phyloP scores from a whole-genome alignment of 2,329 filamentous ascomycete genomes.

The Diaporthe citri region DNA sequence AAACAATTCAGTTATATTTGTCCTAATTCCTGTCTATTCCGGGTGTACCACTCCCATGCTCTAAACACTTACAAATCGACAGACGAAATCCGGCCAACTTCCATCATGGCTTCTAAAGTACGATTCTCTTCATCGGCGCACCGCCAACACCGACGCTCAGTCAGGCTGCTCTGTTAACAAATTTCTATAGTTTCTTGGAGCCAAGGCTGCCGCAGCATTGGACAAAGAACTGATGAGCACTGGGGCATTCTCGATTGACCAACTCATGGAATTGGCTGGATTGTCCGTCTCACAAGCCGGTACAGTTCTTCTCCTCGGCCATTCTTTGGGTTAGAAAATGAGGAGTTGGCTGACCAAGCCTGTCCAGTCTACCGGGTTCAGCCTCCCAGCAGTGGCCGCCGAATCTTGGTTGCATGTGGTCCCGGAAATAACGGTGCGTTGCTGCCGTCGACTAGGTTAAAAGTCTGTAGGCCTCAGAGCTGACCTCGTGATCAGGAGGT shows the following conservation, averaged over 20 bases:
- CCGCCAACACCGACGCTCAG: background rate
- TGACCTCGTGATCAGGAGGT: slow-evolving; percentile 72
- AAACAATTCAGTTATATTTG: background rate
- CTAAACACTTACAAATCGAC: too few relatives aligned
- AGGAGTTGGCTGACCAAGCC: background rate
- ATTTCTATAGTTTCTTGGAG: slow-evolving; percentile 77
- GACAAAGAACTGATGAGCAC: slow-evolving; percentile 95
- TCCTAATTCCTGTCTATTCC: background rate
- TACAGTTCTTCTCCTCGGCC: slow-evolving; percentile 52
- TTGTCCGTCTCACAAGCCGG: slow-evolving; percentile 92
- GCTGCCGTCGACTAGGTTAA: background rate
- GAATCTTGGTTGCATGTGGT: slow-evolving; percentile 90
- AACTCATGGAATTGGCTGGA: slow-evolving; percentile 96
- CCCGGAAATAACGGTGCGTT: slow-evolving; percentile 78
- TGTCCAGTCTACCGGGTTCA: slow-evolving; percentile 85
- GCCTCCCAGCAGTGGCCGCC: slow-evolving; percentile 76
- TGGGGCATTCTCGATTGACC: slow-evolving; percentile 91
- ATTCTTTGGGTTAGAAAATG: background rate
- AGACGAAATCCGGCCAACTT: background rate
- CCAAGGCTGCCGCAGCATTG: slow-evolving; percentile 88
- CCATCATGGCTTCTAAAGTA: slow-evolving; percentile 51
- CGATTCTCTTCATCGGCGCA: background rate
- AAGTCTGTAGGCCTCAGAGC: slow-evolving; percentile 29
- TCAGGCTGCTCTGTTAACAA: slow-evolving; percentile 43
- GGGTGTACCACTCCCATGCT: background rate